Conservation (phyloP, 106 monocot species). For the Apostasia shenzhenica region DNA sequence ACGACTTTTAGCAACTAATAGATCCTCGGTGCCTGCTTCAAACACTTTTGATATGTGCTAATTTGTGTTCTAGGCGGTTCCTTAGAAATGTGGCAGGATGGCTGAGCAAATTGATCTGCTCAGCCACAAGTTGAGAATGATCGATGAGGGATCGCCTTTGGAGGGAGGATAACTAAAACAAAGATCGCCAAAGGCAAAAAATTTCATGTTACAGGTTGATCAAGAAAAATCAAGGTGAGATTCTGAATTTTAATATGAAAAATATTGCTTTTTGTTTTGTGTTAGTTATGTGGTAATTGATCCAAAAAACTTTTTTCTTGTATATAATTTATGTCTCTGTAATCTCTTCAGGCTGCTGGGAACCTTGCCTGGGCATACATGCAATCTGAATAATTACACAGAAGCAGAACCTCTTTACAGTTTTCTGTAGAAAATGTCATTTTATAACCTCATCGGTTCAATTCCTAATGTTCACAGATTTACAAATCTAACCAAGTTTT, state of each 20-base stretch:
- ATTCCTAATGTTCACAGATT: no score
- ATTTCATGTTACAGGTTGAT: conserved; percentile 86
- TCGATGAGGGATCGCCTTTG: conserved; percentile 74
- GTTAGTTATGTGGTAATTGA: not conserved
- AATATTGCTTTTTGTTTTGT: not conserved
- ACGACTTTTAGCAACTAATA: not conserved
- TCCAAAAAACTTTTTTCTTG: not conserved
- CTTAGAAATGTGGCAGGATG: conserved; percentile 82
- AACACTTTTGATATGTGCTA: no score
- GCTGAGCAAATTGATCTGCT: conserved; percentile 81
- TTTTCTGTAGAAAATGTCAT: not conserved
- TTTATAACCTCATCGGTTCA: no score
- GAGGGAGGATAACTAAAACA: conserved; percentile 84
- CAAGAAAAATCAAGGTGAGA: conserved; percentile 81
- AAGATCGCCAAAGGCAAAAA: conserved; percentile 82
- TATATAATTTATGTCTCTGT: not conserved
- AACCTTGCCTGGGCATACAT: conserved; percentile 95
- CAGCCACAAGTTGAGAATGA: conserved; percentile 63
- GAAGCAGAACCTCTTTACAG: conserved; percentile 74
- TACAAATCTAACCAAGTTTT: no score
- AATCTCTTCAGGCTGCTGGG: conserved; percentile 24
- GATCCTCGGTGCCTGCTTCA: no score
- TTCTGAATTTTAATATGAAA: not conserved
- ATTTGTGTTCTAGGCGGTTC: not conserved
- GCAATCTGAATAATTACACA: conserved; percentile 78